These are phyloP conservation scores for Aspergillus viridinutans DNA, from an alignment of 2,329 filamentous ascomycete species.

Conservation along the genomic window DNA sequence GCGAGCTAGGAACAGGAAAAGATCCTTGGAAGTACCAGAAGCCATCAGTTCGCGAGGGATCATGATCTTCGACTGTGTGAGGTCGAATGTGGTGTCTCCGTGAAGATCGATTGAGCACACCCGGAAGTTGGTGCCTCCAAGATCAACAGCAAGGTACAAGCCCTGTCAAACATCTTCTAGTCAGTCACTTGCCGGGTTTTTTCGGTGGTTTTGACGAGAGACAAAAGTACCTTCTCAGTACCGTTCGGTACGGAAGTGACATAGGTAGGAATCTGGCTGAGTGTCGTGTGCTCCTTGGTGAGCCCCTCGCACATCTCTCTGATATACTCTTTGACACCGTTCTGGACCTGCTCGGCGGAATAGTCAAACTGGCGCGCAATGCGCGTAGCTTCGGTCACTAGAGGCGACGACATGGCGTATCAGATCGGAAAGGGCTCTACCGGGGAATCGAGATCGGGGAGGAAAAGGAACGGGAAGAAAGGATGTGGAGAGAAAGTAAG, in stretches of 20 bases:
- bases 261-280: constrained; percentile 97
- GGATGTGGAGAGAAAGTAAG: not conserved
- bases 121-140: constrained; percentile 98
- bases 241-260: constrained; percentile 95
- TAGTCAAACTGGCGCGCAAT: constrained; percentile 86
- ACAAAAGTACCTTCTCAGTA: constrained; percentile 76
- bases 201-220: not conserved
- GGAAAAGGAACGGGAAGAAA: constrained; percentile 4
- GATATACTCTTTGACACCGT: constrained; percentile 79
- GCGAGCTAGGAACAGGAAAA: constrained; percentile 88
- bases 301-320: constrained; percentile 84
- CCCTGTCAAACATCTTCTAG: constrained; percentile 54
- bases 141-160: constrained; percentile 90
- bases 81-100: constrained; percentile 89
- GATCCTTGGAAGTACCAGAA: constrained; percentile 75
- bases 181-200: not conserved
- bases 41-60: constrained; percentile 90
- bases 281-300: constrained; percentile 67
- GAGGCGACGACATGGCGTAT: constrained; percentile 28
- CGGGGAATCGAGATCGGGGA: not conserved
- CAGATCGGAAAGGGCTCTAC: not conserved
- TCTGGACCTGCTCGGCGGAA: constrained; percentile 70
- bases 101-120: constrained; percentile 93
- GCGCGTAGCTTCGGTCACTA: constrained; percentile 68
- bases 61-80: constrained; percentile 87